Base-by-base conservation (phyloP, 495 filamentous ascomycete genomes). In the Lasiosphaeria miniovina region DNA sequence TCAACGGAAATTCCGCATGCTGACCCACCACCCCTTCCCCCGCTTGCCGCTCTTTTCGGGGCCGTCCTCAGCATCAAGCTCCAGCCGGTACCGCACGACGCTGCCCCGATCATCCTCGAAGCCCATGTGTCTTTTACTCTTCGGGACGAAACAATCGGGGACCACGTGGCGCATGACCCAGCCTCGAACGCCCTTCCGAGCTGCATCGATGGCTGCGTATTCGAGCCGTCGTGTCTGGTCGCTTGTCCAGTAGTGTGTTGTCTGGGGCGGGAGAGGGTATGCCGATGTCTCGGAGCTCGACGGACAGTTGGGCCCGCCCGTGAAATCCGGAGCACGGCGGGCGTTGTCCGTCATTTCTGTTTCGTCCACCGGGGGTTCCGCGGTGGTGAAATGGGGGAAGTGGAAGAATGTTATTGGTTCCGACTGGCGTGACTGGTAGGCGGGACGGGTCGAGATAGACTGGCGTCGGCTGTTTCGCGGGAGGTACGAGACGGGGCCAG, bases 141-240 rank as follows among this genome's bases (percentile, higher is more conserved):
- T 72, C 9, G 80, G 77, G 6, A 82, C 71, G 49, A 84, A 77
- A 68, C 80, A 83, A 35, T 83, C 81, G 11, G 82, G 82, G 8
- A 84, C 71, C 2, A 82, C 60, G 50, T 81, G 71, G 35, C 77
- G 77, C 64, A 80, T 75, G 12, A 82, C 61, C 79, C 81, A 84
- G 6, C 82, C 82, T 54, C 75, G 73, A 7, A 84, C 68, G 5
- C 82, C 82, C 40, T 71, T 71, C 36, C 73, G 75, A 3, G 82
- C 82, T 1, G 81, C 79, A 57, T 84, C 82, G 51, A 84, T 84
- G 24, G 82, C 82, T 1, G 82, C 82, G 65, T 84, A 84, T 63
- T 84, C 82, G 6, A 82, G 68, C 14, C 80, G 65, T 9, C 82
- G 75, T 4, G 81, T 82, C 45, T 74, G 71, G 61, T 82, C 80